These are phyloP conservation scores for Rhodotorula sp. DNA, from an alignment of 1,284 basidiomycete species.

Conservation along the genomic window DNA sequence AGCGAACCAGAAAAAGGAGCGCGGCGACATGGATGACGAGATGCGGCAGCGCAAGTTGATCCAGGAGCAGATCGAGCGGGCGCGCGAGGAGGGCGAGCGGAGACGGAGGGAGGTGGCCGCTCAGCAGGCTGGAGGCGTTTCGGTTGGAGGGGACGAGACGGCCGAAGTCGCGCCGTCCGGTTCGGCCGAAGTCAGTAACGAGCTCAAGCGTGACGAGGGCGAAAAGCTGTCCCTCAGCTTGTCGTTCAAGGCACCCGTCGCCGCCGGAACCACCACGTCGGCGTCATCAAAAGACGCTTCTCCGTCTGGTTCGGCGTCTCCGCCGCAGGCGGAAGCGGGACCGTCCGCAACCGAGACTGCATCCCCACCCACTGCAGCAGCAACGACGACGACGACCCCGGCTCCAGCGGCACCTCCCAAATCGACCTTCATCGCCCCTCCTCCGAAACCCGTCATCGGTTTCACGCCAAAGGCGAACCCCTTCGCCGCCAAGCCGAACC, in stretches of 20 bases:
- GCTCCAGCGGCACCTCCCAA: slow-evolving; percentile 24
- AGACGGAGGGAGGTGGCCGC: slow-evolving; percentile 38
- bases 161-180: slow-evolving; percentile 28
- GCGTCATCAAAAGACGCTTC: slow-evolving; percentile 44
- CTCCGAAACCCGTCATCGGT: slow-evolving; percentile 67
- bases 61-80: slow-evolving; percentile 90
- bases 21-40: slow-evolving; percentile 87
- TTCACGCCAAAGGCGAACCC: slow-evolving; percentile 59
- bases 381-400: background rate
- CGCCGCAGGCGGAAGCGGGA: slow-evolving; percentile 37
- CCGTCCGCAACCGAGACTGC: slow-evolving; percentile 23
- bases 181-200: slow-evolving; percentile 55
- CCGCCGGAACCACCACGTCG: slow-evolving; percentile 38
- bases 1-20: slow-evolving; percentile 86
- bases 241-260: slow-evolving; percentile 49
- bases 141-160: slow-evolving; percentile 3
- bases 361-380: slow-evolving; percentile 25
- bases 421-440: slow-evolving; percentile 52
- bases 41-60: slow-evolving; percentile 87
- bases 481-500: slow-evolving; percentile 45
- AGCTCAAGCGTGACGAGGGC: slow-evolving; percentile 40
- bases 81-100: slow-evolving; percentile 55
- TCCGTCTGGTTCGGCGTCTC: slow-evolving; percentile 23
- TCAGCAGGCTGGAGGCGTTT: background rate
- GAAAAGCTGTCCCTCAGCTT: slow-evolving; percentile 50